Evolutionary conservation across 78 protist species (phyloP).

Genomic region (slime mould (Dictyostelium discoideum)): DNA sequence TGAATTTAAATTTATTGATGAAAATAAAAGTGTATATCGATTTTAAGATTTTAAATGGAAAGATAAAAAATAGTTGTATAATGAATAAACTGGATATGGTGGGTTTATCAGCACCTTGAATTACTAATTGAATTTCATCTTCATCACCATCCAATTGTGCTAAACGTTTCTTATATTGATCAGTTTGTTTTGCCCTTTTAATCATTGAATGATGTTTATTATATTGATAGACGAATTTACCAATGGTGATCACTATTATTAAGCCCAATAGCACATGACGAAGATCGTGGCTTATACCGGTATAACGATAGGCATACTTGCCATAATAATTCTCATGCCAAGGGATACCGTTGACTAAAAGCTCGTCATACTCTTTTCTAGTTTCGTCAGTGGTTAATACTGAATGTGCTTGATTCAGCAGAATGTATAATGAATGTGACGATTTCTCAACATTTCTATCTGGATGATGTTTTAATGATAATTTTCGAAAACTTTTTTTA

Average conservation of each 20-base stretch:
- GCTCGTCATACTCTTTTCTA: conserved; percentile 23
- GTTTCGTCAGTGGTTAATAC: background rate
- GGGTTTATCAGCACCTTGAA: conserved; percentile 54
- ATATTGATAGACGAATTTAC: background rate
- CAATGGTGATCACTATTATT: background rate
- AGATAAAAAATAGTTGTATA: background rate
- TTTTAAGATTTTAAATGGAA: background rate
- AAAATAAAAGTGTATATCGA: background rate
- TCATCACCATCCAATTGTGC: background rate
- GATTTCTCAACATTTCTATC: conserved; percentile 16
- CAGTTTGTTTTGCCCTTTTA: background rate
- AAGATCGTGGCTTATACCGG: conserved; percentile 48
- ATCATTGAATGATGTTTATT: background rate
- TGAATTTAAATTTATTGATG: conserved; percentile 8
- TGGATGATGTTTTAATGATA: conserved; percentile 45
- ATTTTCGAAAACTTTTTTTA: conserved; percentile 25
- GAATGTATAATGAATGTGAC: conserved; percentile 10
- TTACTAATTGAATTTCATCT: background rate
- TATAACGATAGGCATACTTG: conserved; percentile 15
- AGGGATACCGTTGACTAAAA: conserved; percentile 15
- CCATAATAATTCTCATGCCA: conserved; percentile 33
- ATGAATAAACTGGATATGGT: background rate
- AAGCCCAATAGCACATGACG: conserved; percentile 9
- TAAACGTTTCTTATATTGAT: background rate
- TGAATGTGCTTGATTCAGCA: conserved; percentile 5